A percentile compares a stretch with the other conserved stretches of the same genome.
phyloP scores from a whole-genome alignment of 1,284 basidiomycete genomes.

The Dichomitus squalens region DNA sequence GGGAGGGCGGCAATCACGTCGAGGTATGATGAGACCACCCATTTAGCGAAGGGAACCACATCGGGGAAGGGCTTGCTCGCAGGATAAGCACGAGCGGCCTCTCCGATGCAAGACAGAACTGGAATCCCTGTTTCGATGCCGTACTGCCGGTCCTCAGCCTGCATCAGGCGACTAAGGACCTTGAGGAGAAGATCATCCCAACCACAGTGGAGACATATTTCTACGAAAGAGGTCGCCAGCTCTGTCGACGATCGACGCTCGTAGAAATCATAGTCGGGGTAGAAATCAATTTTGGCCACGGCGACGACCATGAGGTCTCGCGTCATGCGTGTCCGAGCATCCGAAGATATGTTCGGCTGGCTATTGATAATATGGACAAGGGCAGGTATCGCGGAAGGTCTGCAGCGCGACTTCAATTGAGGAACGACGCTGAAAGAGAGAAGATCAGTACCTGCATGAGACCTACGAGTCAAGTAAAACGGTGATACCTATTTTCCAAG shows the following conservation, averaged over 20 bases:
- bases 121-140: not conserved
- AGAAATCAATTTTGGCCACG: slow-evolving; percentile 1
- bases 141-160: not conserved
- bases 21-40: not conserved
- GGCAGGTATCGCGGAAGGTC: not conserved
- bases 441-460: not conserved
- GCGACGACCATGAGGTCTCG: slow-evolving; percentile 1
- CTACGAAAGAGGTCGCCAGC: not conserved
- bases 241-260: not conserved
- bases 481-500: not conserved
- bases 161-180: not conserved
- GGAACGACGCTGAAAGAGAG: slow-evolving; percentile 1
- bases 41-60: not conserved
- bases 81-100: not conserved
- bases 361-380: not conserved
- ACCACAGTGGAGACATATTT: not conserved
- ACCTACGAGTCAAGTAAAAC: not conserved
- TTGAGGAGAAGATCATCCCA: slow-evolving; percentile 1
- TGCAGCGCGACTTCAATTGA: not conserved
- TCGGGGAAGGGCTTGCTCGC: not conserved
- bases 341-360: not conserved
- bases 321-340: not conserved
- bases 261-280: not conserved
- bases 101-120: not conserved
- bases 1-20: not conserved